Evolutionary conservation across 441 rosid species (phyloP), one percentile per base, ranked within the genome.

Genomic region (Gossypium schwendimanii): DNA sequence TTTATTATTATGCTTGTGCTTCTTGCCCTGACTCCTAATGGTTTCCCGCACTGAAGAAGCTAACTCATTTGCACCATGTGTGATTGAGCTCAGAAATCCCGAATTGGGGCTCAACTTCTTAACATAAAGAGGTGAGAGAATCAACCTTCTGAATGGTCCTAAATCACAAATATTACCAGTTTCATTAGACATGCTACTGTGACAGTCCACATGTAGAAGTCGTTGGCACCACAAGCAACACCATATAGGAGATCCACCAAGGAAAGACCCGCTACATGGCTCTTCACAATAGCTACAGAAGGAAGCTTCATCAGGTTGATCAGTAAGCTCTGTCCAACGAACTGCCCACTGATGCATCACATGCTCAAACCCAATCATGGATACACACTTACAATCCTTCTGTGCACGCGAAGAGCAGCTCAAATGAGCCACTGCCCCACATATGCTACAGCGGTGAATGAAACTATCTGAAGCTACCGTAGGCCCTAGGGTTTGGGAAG

Each of bases 171-270:
- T 70, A 78, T 89, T 93, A 63, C 98, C 96, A 4, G 82, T 88
- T 83, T 93, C 96, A 78, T 71, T 87, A 8, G 83, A 87, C 91
- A 94, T 84, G 70, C 76, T 87, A 79, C 79, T 75, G 70, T 90
- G 97, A 75, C 99, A 95, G 82, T 95, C 99, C 17, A 95, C 96
- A 76, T 95, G 99, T 33, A 95, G 89, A 70, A 95, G 90, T 44
- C 91, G 89, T 73, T 95, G 99, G 81, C 99, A 95, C 98, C 99
- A 95, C 85, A 90, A 84, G 87, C 99, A 95, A 80, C 96, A 90
- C 99, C 97, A 95, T 75, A 93, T 85, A 31, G 99, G 99, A n/a
- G 98, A 93, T 61, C 98, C 99, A 41, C 98, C 87, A 24, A 95
- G 93, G 84, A 95, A 95, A 59, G 98, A 91, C 68, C 96, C 91